These are phyloP conservation scores for Saccharomyces kudriavzevii DNA, from an alignment of 805 yeast species.

Conservation along the genomic window DNA sequence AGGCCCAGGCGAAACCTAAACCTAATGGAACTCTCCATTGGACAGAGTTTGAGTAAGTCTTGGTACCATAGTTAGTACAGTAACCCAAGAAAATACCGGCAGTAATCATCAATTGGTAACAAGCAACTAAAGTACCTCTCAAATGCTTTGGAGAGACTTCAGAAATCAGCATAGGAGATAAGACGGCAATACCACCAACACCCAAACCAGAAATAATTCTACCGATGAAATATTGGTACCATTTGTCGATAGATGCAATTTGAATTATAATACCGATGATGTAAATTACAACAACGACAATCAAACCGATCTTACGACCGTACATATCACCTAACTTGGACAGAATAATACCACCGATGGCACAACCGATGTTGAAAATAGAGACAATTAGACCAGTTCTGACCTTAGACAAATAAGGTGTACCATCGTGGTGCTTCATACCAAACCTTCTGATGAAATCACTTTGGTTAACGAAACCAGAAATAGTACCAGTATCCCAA, in stretches of 20 bases:
- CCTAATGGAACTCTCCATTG: conserved; percentile 77
- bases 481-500: conserved; percentile 72
- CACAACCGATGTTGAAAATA: conserved; percentile 68
- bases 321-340: conserved; percentile 52
- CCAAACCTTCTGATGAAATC: conserved; percentile 25
- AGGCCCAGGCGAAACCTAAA: conserved; percentile 44
- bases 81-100: conserved; percentile 73
- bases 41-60: conserved; percentile 34
- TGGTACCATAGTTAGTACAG: conserved; percentile 61
- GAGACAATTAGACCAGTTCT: conserved; percentile 30
- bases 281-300: conserved; percentile 52
- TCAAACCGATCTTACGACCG: conserved; percentile 60
- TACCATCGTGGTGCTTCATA: conserved; percentile 13
- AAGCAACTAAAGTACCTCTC: conserved; percentile 67
- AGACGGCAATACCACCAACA: conserved; percentile 69
- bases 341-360: conserved; percentile 58
- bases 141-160: conserved; percentile 35
- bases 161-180: conserved; percentile 65
- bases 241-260: conserved; percentile 45
- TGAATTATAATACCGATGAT: conserved; percentile 63
- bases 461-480: conserved; percentile 53
- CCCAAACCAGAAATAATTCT: conserved; percentile 66
- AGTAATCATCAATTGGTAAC: conserved; percentile 67
- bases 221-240: conserved; percentile 71
- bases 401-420: conserved; percentile 20